Evolutionary conservation across 768 basidiomycete genomes (phyloP), one percentile per base, ranked within the genome.

Genomic region (Serpula lacrymans): DNA sequence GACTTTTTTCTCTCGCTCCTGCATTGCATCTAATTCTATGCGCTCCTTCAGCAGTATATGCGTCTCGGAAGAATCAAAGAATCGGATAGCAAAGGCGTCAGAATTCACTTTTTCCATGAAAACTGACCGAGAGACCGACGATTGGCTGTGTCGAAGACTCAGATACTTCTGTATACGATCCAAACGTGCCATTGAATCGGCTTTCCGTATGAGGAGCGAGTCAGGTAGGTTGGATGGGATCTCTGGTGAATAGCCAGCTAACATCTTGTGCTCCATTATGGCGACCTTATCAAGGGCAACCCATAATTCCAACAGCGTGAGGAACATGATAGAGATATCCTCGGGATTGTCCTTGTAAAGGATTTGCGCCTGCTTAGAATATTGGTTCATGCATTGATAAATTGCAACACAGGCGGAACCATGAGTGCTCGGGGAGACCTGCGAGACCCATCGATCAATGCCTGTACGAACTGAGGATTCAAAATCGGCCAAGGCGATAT

Each of bases 261-360:
- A 52, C 8, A 76, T 57, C 2, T 75, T 69, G 26, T 56, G 52
- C 17, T 60, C 52, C 13, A 27, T 28, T 14, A 67, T 51, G 2
- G 53, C 60, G 11, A 69, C 23, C 18, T 46, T 60, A 46, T 78
- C 75, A 5, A 77, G 54, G 0, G 66, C 70, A 1, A 71, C 57
- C 76, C 77, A 78, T 13, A 78, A 55, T 22, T 72, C 66, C 17
- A 76, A 49, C 23, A 68, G 43, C 4, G 69, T 69, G 35, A 78
- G 55, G 24, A 77, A 46, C 63, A 76, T 70, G 13, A 67, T 39
- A 9, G 63, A 64, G 4, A 49, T 30, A n/a, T 46, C n/a, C 42
- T 74, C 70, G 7, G 71, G 65, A 31, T 62, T 70, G 16, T 48
- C 45, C 11, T 39, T 36, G 36, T 70, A 71, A 5, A 48, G 38